phyloP scores from a whole-genome alignment of 352 stramenopile species.

The Globisporangium takayamanum region DNA sequence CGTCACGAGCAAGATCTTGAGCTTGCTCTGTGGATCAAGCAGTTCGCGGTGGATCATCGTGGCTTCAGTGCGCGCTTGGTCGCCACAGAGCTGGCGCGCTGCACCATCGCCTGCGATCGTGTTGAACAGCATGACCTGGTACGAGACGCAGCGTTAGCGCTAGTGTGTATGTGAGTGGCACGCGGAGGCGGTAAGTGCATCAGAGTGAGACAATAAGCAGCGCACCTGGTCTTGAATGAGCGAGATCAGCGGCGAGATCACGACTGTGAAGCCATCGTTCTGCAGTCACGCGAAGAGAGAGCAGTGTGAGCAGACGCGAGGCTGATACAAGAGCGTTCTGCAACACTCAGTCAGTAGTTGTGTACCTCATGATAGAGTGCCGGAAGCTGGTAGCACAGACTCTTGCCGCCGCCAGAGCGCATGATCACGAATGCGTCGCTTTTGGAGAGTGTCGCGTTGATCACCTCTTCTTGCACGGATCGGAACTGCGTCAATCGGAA shows the following conservation, averaged over 20 bases:
- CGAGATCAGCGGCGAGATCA: slow-evolving; percentile 90
- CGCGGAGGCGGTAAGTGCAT: background rate
- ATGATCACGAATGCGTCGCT: slow-evolving; percentile 92
- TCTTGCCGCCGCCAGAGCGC: slow-evolving; percentile 83
- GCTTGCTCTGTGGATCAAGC: slow-evolving; percentile 44
- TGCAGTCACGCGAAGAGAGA: slow-evolving; percentile 4
- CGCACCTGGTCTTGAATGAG: slow-evolving; percentile 90
- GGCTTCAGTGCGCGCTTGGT: slow-evolving; percentile 44
- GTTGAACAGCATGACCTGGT: slow-evolving; percentile 64
- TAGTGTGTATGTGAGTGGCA: background rate
- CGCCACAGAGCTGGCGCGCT: slow-evolving; percentile 43
- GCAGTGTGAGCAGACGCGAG: background rate
- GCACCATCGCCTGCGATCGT: slow-evolving; percentile 49
- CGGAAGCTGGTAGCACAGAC: slow-evolving; percentile 88
- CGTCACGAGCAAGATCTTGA: slow-evolving; percentile 89
- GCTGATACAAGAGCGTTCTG: background rate
- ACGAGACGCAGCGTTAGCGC: background rate
- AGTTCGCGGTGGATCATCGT: slow-evolving; percentile 76
- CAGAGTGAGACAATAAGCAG: background rate
- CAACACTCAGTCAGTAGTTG: background rate
- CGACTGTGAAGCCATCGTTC: slow-evolving; percentile 76
- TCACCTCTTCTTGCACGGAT: slow-evolving; percentile 87
- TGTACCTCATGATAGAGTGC: slow-evolving; percentile 61
- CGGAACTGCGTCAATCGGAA: slow-evolving; percentile 85
- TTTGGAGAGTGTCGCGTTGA: slow-evolving; percentile 84